Percentiles rank a stretch among this genome's conserved stretches.
phyloP scores from a whole-genome alignment of 768 basidiomycete genomes.

The Guyanaporus albipodus region DNA sequence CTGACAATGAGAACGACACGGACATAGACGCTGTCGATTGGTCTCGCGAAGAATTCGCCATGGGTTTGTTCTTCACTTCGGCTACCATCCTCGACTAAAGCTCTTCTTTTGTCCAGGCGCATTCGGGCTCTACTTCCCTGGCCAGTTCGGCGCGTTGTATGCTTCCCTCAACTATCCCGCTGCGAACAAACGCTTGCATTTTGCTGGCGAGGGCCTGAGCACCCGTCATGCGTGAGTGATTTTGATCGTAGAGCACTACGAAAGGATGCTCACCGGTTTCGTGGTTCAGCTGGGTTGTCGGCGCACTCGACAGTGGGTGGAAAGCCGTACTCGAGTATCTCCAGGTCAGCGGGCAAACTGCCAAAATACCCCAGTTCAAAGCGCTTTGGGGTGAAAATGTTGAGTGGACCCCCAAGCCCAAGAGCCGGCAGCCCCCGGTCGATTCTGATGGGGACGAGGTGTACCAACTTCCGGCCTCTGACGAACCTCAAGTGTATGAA shows the following conservation, averaged over 20 bases:
- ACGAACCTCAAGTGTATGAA: no score
- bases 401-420: slow-evolving; percentile 33
- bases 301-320: slow-evolving; percentile 38
- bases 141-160: slow-evolving; percentile 35
- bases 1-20: slow-evolving; percentile 14
- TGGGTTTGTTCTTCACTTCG: slow-evolving; percentile 27
- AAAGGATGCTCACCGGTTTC: not conserved
- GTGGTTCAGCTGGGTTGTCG: slow-evolving; percentile 35
- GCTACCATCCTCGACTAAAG: not conserved
- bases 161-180: slow-evolving; percentile 30
- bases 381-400: slow-evolving; percentile 29
- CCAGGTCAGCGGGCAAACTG: slow-evolving; percentile 7
- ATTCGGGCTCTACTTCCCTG: slow-evolving; percentile 40
- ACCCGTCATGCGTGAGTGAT: slow-evolving; percentile 14
- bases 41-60: slow-evolving; percentile 28
- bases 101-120: slow-evolving; percentile 29
- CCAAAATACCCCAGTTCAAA: slow-evolving; percentile 18
- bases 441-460: no score
- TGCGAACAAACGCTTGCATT: slow-evolving; percentile 13
- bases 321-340: slow-evolving; percentile 30
- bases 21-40: slow-evolving; percentile 34
- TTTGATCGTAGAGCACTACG: slow-evolving; percentile 18
- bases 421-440: no score
- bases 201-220: slow-evolving; percentile 16
- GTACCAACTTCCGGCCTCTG: no score